These are phyloP conservation scores for Odonthalia washingtoniensis DNA, from an alignment of 31 red algal species.

Conservation along the genomic window DNA sequence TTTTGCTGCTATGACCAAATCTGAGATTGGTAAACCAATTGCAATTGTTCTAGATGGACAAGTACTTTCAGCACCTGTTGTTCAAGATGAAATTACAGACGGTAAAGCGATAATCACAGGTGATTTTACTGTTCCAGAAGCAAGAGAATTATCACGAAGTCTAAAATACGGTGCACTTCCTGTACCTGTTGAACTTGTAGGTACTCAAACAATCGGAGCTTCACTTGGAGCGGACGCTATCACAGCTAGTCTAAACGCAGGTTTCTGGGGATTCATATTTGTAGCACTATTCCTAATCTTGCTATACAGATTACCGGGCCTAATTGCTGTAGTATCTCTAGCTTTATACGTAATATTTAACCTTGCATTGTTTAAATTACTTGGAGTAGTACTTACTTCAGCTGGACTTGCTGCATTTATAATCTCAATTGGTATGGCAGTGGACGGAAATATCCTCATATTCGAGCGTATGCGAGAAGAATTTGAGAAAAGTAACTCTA, in stretches of 20 bases:
- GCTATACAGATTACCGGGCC: constrained; percentile 8
- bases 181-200: constrained; percentile 29
- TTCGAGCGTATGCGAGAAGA: constrained; percentile 34
- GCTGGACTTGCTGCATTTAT: constrained; percentile 29
- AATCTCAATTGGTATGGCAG: constrained; percentile 33
- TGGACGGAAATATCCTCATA: constrained; percentile 28
- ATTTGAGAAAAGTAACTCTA: background rate
- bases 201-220: constrained; percentile 4
- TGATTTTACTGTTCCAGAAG: constrained; percentile 6
- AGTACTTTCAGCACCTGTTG: constrained; percentile 16
- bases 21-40: constrained; percentile 8
- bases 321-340: background rate
- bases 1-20: constrained; percentile 4
- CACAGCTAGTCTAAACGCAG: constrained; percentile 7
- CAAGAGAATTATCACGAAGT: constrained; percentile 13
- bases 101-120: constrained; percentile 7
- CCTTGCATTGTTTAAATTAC: constrained; percentile 1
- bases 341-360: background rate
- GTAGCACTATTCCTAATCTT: constrained; percentile 15
- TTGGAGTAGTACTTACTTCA: constrained; percentile 18
- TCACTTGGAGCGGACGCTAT: constrained; percentile 9
- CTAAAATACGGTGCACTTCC: constrained; percentile 22
- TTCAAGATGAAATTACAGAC: background rate
- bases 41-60: constrained; percentile 37
- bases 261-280: background rate